Evolutionary conservation across 1,284 basidiomycete species (phyloP).

Genomic region (Volvariella volvacea): DNA sequence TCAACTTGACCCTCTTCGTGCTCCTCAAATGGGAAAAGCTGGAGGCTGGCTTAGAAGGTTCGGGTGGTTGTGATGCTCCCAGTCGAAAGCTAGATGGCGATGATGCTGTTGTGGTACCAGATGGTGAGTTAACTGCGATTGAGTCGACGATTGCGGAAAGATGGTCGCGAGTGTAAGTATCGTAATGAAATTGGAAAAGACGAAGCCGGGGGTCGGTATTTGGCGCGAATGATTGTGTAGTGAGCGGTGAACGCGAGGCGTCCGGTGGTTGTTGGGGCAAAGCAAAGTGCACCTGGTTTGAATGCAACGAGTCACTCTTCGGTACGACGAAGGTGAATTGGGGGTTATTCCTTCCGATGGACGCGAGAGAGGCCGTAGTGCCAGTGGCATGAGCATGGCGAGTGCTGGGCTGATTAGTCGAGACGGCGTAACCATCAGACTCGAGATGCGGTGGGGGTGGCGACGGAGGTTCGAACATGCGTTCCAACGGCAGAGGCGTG

Average conservation of each 20-base stretch:
- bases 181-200: conserved; percentile 88
- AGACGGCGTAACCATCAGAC: conserved; percentile 11
- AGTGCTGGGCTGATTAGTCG: conserved; percentile 17
- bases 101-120: conserved; percentile 35
- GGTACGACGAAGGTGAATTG: conserved; percentile 76
- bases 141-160: conserved; percentile 88
- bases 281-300: conserved; percentile 16
- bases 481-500: conserved; percentile 76
- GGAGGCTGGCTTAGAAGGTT: conserved; percentile 18
- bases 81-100: conserved; percentile 36
- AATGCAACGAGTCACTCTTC: conserved; percentile 24
- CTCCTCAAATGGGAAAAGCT: conserved; percentile 51
- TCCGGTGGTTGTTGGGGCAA: conserved; percentile 38
- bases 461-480: conserved; percentile 88
- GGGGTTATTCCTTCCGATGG: conserved; percentile 29
- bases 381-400: background rate
- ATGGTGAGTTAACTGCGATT: conserved; percentile 73
- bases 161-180: conserved; percentile 90
- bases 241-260: conserved; percentile 42
- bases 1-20: conserved; percentile 71
- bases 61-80: conserved; percentile 37
- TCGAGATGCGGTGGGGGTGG: conserved; percentile 28
- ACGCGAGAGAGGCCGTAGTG: conserved; percentile 9
- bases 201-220: conserved; percentile 69
- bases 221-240: conserved; percentile 29